Evolutionary conservation across 495 filamentous ascomycete genomes (phyloP).

Genomic region (Penicillium fimorum): DNA sequence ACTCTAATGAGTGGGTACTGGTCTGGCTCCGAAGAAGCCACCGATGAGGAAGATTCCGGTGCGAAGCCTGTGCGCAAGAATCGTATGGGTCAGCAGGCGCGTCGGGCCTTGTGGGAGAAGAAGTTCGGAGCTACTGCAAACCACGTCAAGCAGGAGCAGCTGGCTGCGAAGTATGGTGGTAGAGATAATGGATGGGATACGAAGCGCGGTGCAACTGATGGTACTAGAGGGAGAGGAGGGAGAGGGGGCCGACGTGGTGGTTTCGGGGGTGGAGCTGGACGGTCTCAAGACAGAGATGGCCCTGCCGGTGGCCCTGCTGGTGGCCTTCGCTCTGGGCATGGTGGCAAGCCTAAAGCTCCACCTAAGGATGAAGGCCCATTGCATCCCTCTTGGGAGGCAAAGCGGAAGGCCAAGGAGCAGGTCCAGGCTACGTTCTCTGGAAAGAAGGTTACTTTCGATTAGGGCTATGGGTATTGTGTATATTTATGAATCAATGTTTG

Average conservation of each 20-base stretch:
- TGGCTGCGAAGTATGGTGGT: slow-evolving; percentile 25
- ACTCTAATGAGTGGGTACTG: slow-evolving; percentile 82
- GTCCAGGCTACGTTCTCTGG: slow-evolving; percentile 68
- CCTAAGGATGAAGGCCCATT: slow-evolving; percentile 61
- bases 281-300: slow-evolving; percentile 12
- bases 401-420: slow-evolving; percentile 77
- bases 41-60: slow-evolving; percentile 35
- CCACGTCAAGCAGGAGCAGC: slow-evolving; percentile 54
- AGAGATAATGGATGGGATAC: slow-evolving; percentile 52
- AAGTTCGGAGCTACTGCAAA: slow-evolving; percentile 78
- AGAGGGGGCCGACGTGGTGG: slow-evolving; percentile 12
- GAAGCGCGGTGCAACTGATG: slow-evolving; percentile 42
- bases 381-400: slow-evolving; percentile 94
- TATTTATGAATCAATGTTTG: slow-evolving; percentile 1
- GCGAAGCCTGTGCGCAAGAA: slow-evolving; percentile 63
- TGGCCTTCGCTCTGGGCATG: not conserved
- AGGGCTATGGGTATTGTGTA: slow-evolving; percentile 15
- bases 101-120: slow-evolving; percentile 86
- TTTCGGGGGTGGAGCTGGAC: slow-evolving; percentile 9
- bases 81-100: slow-evolving; percentile 81
- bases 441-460: slow-evolving; percentile 92
- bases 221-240: slow-evolving; percentile 15
- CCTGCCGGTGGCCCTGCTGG: slow-evolving; percentile 11
- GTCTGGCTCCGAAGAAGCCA: slow-evolving; percentile 76
- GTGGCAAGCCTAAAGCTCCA: slow-evolving; percentile 37